Evolutionary conservation across 306 rosid genomes (phyloP), one percentile per base, ranked within the genome.

Genomic region (Sechiopsis laciniata): DNA sequence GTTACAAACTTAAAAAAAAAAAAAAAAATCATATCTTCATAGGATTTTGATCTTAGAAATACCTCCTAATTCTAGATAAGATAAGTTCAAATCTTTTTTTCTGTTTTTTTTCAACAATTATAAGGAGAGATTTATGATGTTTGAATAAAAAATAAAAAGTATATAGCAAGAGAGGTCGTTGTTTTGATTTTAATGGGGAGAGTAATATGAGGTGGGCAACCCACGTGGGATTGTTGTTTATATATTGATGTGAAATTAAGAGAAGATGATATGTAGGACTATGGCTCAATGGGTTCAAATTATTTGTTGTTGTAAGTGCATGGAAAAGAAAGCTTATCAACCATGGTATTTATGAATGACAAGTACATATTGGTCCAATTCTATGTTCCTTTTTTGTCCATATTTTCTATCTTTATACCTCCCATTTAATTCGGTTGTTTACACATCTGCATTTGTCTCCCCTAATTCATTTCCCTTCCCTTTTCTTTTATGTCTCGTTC

Each of bases 241-340:
- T 40, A 40, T 56, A 56, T 20, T 14, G 61, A 56, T 20, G 62
- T 19, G 29, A 19, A 56, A 56, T 20, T 56, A 56, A 56, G 62
- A 56, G 32, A 10, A 19, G 62, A 20, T 56, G 62, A 56, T 56
- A 4, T 56, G 62, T 56, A 56, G 32, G 62, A 8, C 62, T 56
- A 8, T 55, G 32, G 32, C 26, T 56, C 21, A 56, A 56, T 56
- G 4, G 32, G 32, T 56, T 20, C 4, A 20, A 56, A 56, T 56
- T 56, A 56, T 56, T 56, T 56, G 32, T 55, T 55, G 22, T 17
- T 55, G 17, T 55, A 2, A 55, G 13, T 55, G 61, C 26, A 55
- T 56, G 62, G 62, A 56, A 56, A 56, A 20, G 62, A 56, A 56
- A 56, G 62, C 29, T 56, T 20, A 56, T 56, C 62, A 10, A 56